Evolutionary conservation across 1,139 yeast genomes (phyloP).

Genomic region (Zygoascus hellenicus): DNA sequence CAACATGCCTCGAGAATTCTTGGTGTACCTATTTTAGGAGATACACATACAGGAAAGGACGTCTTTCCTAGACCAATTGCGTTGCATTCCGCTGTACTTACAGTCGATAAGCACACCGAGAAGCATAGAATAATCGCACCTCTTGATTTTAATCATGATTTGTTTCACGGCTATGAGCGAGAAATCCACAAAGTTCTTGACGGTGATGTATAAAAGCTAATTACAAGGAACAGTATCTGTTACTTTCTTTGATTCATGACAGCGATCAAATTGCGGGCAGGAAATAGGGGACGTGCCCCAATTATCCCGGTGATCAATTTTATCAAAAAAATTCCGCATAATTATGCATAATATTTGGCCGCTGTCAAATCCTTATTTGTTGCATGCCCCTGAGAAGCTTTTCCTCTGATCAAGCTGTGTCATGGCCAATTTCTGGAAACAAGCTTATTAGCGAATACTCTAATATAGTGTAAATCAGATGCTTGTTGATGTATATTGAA

Average conservation of each 20-base stretch:
- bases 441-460: slow-evolving; percentile 36
- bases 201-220: no score
- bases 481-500: slow-evolving; percentile 38
- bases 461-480: slow-evolving; percentile 36
- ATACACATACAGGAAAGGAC: slow-evolving; percentile 15
- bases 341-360: background rate
- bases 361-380: background rate
- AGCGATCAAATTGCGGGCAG: no score
- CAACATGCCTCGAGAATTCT: slow-evolving; percentile 29
- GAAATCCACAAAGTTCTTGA: no score
- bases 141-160: slow-evolving; percentile 12
- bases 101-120: slow-evolving; percentile 8
- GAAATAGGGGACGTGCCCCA: no score
- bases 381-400: background rate
- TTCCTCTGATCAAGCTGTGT: slow-evolving; percentile 8
- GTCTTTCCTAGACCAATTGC: slow-evolving; percentile 14
- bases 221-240: no score
- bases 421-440: slow-evolving; percentile 37
- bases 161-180: background rate
- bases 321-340: background rate
- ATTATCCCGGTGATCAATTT: no score
- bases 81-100: slow-evolving; percentile 14
- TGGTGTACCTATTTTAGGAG: slow-evolving; percentile 25
- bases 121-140: background rate
- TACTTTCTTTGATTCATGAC: no score